A percentile compares a stretch with the other conserved stretches of the same genome.
These are phyloP conservation scores for Ascocoryne sarcoides DNA, from an alignment of 2,329 filamentous ascomycete genomes.

Conservation along the genomic window DNA sequence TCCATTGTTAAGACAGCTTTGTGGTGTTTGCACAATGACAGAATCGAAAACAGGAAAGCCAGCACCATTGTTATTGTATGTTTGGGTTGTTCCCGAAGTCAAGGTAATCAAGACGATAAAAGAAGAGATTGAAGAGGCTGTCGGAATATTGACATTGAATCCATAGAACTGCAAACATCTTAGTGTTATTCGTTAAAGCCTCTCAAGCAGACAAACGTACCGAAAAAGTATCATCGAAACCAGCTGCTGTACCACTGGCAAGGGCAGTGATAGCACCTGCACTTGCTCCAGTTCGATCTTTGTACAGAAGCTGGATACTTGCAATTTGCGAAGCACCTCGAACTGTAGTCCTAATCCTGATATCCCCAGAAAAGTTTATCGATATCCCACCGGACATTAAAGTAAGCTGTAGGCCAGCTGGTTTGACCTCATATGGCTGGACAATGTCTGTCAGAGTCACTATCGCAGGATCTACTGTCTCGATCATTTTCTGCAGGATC, in stretches of 20 bases:
- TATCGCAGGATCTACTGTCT: conserved; percentile 42
- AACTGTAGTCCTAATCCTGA: conserved; percentile 47
- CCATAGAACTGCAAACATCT: conserved; percentile 20
- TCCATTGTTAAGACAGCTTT: conserved; percentile 41
- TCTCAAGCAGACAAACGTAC: conserved; percentile 38
- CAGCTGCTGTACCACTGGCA: conserved; percentile 40
- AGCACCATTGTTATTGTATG: conserved; percentile 49
- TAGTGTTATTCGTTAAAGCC: not conserved
- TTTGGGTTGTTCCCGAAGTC: conserved; percentile 36
- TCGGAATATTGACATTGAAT: conserved; percentile 38
- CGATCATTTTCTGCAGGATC: conserved; percentile 52
- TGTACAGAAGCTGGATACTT: conserved; percentile 45
- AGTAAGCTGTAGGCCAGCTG: conserved; percentile 46
- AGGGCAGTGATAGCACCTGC: conserved; percentile 38
- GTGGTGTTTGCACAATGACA: conserved; percentile 44
- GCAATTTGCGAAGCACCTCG: conserved; percentile 34
- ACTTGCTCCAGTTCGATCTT: conserved; percentile 41
- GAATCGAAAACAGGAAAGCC: conserved; percentile 46
- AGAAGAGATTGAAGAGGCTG: conserved; percentile 52
- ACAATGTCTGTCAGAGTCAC: conserved; percentile 44
- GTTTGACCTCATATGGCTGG: conserved; percentile 50
- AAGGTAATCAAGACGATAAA: conserved; percentile 45
- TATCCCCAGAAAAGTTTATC: conserved; percentile 44
- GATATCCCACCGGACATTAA: conserved; percentile 39
- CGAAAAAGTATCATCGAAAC: conserved; percentile 52